Percentiles rank a stretch among this genome's conserved stretches.
Conservation (phyloP, 495 filamentous ascomycete species). For the Penicillium samsonianum region DNA sequence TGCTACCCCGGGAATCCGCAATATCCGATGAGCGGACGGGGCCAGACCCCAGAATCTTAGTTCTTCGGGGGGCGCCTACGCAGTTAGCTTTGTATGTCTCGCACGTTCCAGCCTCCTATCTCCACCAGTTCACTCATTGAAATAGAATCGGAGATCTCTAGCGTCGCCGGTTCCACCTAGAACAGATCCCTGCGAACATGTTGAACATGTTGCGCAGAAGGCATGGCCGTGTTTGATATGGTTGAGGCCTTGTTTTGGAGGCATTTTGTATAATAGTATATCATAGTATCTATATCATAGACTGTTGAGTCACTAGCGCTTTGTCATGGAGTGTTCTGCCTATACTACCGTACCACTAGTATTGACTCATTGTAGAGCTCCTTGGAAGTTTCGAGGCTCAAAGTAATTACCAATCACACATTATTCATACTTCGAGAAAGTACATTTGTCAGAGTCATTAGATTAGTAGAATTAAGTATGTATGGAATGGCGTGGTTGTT, state of each 20-base stretch:
- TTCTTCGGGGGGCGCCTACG: not conserved
- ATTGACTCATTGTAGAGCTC: conserved; percentile 2
- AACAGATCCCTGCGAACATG: not conserved
- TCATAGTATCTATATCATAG: not conserved
- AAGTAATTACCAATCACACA: not conserved
- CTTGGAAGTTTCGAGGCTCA: conserved; percentile 7
- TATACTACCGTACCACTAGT: not conserved
- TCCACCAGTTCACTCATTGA: not conserved
- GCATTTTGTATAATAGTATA: not conserved
- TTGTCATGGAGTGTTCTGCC: not conserved
- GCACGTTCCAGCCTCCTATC: not conserved
- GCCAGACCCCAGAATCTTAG: not conserved
- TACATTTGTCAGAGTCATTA: not conserved
- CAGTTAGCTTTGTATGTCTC: not conserved
- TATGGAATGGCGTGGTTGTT: not conserved
- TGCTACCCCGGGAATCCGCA: conserved; percentile 76
- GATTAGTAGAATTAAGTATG: not conserved
- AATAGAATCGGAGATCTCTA: not conserved
- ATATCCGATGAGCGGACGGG: conserved; percentile 54
- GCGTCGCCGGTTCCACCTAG: not conserved
- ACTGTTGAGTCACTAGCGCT: not conserved
- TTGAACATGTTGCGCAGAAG: not conserved
- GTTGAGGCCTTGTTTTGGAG: not conserved
- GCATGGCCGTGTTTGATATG: not conserved
- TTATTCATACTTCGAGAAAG: not conserved